phyloP scores from a whole-genome alignment of 2,329 filamentous ascomycete genomes.

The Fusarium newnesense region DNA sequence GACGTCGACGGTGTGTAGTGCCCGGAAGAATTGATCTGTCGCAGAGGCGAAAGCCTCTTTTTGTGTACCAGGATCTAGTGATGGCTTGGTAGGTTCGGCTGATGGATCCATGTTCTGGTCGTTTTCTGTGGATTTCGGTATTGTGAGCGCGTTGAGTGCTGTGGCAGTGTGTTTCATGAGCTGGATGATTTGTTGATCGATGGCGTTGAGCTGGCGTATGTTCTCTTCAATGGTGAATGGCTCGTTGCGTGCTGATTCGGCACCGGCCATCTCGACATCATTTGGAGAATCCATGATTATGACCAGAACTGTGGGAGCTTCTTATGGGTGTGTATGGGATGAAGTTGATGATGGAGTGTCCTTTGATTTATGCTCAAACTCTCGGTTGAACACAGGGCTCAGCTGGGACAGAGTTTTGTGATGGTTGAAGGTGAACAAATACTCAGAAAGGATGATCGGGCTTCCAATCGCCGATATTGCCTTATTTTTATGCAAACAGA shows the following conservation, averaged over 20 bases:
- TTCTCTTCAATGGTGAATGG: slow-evolving; percentile 80
- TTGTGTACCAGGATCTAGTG: slow-evolving; percentile 59
- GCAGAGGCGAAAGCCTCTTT: slow-evolving; percentile 67
- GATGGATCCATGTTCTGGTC: slow-evolving; percentile 14
- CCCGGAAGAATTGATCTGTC: slow-evolving; percentile 75
- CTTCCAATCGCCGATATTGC: fast-evolving
- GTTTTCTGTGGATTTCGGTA: slow-evolving; percentile 29
- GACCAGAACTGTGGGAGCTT: neutral
- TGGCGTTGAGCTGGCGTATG: slow-evolving; percentile 81
- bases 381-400: neutral
- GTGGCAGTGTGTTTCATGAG: slow-evolving; percentile 58
- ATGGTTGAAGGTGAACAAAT: neutral
- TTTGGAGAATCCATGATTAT: slow-evolving; percentile 46
- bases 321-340: neutral
- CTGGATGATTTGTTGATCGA: slow-evolving; percentile 70
- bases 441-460: no score
- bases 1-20: slow-evolving; percentile 79
- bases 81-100: slow-evolving; percentile 36
- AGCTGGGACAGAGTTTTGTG: neutral
- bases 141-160: slow-evolving; percentile 58
- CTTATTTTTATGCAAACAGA: neutral
- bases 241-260: slow-evolving; percentile 46
- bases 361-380: neutral
- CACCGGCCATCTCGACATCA: slow-evolving; percentile 47
- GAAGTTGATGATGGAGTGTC: neutral